Evolutionary conservation across 148 eudicot genomes (phyloP).

Genomic region (Simmondsia chinensis): DNA sequence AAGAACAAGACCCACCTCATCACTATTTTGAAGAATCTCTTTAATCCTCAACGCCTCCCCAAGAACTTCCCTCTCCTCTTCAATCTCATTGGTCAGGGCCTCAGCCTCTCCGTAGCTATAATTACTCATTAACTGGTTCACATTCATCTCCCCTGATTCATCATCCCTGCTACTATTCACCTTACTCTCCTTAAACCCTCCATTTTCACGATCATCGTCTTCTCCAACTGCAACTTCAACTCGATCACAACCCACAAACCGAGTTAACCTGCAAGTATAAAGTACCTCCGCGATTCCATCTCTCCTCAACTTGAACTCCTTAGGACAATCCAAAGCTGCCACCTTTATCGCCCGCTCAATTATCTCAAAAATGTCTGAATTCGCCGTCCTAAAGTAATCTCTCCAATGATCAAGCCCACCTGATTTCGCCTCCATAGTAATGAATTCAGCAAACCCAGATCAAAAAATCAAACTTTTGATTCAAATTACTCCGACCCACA

Average conservation of each 20-base stretch:
- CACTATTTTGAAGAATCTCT: constrained; percentile 42
- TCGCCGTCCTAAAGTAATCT: constrained; percentile 46
- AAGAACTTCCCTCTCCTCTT: constrained; percentile 42
- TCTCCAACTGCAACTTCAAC: constrained; percentile 46
- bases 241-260: constrained; percentile 54
- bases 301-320: constrained; percentile 50
- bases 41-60: constrained; percentile 83
- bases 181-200: no score
- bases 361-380: constrained; percentile 60
- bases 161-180: constrained; percentile 1
- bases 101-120: constrained; percentile 72
- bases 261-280: constrained; percentile 41
- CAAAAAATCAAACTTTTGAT: constrained; percentile 8
- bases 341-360: constrained; percentile 71
- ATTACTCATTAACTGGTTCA: constrained; percentile 36
- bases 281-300: constrained; percentile 61
- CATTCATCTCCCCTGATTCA: constrained; percentile 19
- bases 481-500: constrained; percentile 26
- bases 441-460: constrained; percentile 34
- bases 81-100: constrained; percentile 81
- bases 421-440: neutral
- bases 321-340: constrained; percentile 77
- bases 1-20: constrained; percentile 40
- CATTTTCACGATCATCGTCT: constrained; percentile 19
- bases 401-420: constrained; percentile 57